Evolutionary conservation across 2,329 filamentous ascomycete species (phyloP).

Genomic region (Penicillium polonicum): DNA sequence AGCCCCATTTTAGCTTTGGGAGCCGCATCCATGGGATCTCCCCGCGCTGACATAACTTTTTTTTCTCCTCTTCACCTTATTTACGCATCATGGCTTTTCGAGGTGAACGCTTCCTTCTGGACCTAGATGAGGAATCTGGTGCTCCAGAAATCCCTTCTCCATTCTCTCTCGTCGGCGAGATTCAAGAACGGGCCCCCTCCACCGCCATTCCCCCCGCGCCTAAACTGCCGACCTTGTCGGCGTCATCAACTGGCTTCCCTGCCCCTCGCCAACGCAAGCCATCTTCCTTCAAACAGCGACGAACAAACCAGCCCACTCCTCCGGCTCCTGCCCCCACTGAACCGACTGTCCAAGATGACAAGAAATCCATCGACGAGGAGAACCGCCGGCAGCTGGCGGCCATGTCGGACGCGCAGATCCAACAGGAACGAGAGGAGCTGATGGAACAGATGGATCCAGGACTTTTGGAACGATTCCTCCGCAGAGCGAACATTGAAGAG

Average conservation of each 20-base stretch:
- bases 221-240: slow-evolving; percentile 49
- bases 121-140: slow-evolving; percentile 53
- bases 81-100: slow-evolving; percentile 48
- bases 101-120: slow-evolving; percentile 61
- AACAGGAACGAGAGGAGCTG: slow-evolving; percentile 76
- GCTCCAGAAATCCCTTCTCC: slow-evolving; percentile 21
- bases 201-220: slow-evolving; percentile 45
- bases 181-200: slow-evolving; percentile 69
- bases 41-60: slow-evolving; percentile 29
- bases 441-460: slow-evolving; percentile 71
- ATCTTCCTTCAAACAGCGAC: slow-evolving; percentile 78
- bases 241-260: slow-evolving; percentile 75
- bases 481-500: slow-evolving; percentile 73
- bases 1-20: slow-evolving; percentile 38
- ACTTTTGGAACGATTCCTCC: slow-evolving; percentile 73
- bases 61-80: slow-evolving; percentile 7
- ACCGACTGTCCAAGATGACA: slow-evolving; percentile 53
- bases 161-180: slow-evolving; percentile 63
- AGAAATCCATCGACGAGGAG: slow-evolving; percentile 73
- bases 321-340: slow-evolving; percentile 11
- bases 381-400: slow-evolving; percentile 70
- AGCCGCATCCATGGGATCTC: slow-evolving; percentile 33
- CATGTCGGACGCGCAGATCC: slow-evolving; percentile 82
- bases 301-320: slow-evolving; percentile 35
- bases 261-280: slow-evolving; percentile 74